Conservation (phyloP, 2,329 filamentous ascomycete genomes). For the Claviceps pusilla region DNA sequence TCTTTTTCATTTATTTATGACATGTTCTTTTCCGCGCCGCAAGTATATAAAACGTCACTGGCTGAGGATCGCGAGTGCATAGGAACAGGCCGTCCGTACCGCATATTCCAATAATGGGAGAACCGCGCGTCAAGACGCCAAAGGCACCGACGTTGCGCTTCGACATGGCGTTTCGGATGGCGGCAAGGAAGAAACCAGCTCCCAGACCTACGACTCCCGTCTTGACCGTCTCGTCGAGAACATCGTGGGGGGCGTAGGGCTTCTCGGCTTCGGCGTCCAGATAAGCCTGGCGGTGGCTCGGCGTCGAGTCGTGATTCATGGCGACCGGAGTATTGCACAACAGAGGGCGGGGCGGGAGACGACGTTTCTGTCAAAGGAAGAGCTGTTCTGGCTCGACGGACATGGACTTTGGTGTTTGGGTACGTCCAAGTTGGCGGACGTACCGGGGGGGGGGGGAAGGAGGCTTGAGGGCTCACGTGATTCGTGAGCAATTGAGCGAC, state of each 20-base stretch:
- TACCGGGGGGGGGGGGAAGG: background rate
- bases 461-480: conserved; percentile 18
- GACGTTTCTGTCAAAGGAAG: background rate
- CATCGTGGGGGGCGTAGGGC: conserved; percentile 58
- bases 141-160: conserved; percentile 68
- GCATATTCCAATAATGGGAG: conserved; percentile 49
- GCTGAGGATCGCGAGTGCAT: background rate
- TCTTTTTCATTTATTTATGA: no score
- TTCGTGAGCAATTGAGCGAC: conserved; percentile 19
- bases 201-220: conserved; percentile 49
- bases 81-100: conserved; percentile 13
- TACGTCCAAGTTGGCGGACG: background rate
- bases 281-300: conserved; percentile 13
- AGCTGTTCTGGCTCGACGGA: background rate
- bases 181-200: conserved; percentile 57
- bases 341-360: background rate
- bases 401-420: background rate
- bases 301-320: conserved; percentile 19
- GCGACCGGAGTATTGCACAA: conserved; percentile 8
- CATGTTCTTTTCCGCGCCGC: background rate
- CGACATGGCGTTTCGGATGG: conserved; percentile 73
- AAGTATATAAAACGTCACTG: background rate
- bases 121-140: conserved; percentile 67
- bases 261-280: conserved; percentile 8
- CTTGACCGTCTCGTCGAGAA: conserved; percentile 51